A percentile compares a stretch with the other conserved stretches of the same genome.
Conservation (phyloP, 257 asterid species). For the Osmanthus fragrans region DNA sequence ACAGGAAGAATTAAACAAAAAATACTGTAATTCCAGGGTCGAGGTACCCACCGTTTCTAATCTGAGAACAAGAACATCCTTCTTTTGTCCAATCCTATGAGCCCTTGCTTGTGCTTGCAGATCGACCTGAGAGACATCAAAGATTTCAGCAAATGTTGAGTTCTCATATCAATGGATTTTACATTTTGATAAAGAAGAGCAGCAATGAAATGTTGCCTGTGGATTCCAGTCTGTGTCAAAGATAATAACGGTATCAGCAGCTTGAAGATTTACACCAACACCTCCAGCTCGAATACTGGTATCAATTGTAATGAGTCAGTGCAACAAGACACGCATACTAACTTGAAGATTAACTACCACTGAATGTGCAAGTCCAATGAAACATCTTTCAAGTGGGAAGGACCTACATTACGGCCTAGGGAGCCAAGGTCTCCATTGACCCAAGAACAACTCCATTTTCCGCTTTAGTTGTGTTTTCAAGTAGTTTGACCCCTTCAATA, state of each 20-base stretch:
- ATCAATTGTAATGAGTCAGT: slow-evolving; percentile 24
- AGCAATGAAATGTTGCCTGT: slow-evolving; percentile 54
- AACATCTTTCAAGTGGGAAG: not conserved
- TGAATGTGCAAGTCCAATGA: not conserved
- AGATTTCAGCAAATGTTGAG: slow-evolving; percentile 11
- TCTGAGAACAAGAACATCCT: slow-evolving; percentile 97
- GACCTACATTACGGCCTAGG: not conserved
- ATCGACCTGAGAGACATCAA: slow-evolving; percentile 75
- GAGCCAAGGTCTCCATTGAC: not conserved
- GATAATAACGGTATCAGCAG: slow-evolving; percentile 98
- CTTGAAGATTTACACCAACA: slow-evolving; percentile 99
- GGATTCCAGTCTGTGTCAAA: slow-evolving; percentile 99
- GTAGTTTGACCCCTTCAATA: not conserved
- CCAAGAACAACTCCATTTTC: slow-evolving; percentile 6
- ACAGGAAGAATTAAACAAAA: slow-evolving; percentile 19
- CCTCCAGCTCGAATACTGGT: slow-evolving; percentile 99
- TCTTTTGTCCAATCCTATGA: slow-evolving; percentile 99
- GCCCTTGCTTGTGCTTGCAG: slow-evolving; percentile 99
- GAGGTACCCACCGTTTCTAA: slow-evolving; percentile 75
- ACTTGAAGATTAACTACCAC: not conserved
- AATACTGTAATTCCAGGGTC: slow-evolving; percentile 18
- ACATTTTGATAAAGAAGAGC: slow-evolving; percentile 18
- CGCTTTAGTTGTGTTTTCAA: not conserved
- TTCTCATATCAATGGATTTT: slow-evolving; percentile 12
- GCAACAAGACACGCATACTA: slow-evolving; percentile 11